Evolutionary conservation across 768 basidiomycete genomes (phyloP), one percentile per base, ranked within the genome.

Genomic region (Boletus patriciae): DNA sequence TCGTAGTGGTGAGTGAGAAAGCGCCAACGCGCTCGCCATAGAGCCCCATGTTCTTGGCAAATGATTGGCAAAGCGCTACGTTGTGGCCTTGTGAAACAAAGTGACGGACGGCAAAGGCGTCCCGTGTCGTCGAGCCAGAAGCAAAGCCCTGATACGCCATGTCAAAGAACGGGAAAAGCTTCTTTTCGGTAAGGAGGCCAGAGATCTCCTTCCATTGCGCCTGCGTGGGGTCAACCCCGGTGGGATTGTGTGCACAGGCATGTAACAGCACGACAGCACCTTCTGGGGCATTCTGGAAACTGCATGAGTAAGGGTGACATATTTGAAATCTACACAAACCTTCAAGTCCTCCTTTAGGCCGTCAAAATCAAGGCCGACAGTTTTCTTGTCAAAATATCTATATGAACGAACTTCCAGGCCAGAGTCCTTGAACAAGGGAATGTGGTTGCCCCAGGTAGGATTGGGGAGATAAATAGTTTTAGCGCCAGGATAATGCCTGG

Each of bases 121-220:
- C 97, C 54, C 85, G 86, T 62, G 86, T 72, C 62, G 92, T 94
- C 50, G 87, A 86, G 49, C 97, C 97, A 23, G 95, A 97, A 36
- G 97, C 96, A 72, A 99, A 99, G 50, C 97, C 97, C 75, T 97
- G 94, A 79, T 99, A 99, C 16, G 97, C 96, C 94, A 98, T 98
- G 76, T 99, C 97, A 73, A 98, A 98, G 85, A 98, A 94, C 50
- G 96, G 91, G 86, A 98, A 96, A 65, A 96, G 83, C 61, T 86
- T 84, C 79, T 84, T 92, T 78, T 93, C 89, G 69, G 91, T 86
- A 64, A 96, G 75, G 57, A 98, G 78, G 65, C 93, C 83, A 42
- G 91, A 93, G 59, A 99, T 86, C 71, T 91, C 83, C 58, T 80
- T 82, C 97, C 97, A 99, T 77, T 99, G 94, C 48, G 85, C 87